Evolutionary conservation across 1,284 basidiomycete genomes (phyloP), one percentile per base, ranked within the genome.

Genomic region (Meira miltonrushii): DNA sequence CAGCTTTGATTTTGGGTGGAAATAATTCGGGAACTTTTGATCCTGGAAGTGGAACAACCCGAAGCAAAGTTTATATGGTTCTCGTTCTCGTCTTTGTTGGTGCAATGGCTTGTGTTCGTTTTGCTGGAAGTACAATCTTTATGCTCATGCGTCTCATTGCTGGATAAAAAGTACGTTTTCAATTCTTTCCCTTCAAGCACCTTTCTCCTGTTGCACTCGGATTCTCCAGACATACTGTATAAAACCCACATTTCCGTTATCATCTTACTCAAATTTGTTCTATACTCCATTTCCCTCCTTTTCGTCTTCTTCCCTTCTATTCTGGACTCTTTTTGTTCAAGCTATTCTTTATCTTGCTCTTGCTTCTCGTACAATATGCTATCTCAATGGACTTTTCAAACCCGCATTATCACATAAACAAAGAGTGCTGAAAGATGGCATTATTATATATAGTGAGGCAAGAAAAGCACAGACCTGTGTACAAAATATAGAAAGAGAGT

Each of bases 41-140:
- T 15, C 47, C 59, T 0, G 46, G 25, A 0, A 47, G 46, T 4
- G 72, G 70, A 9, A 64, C 69, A 6, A 74, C 69, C 5, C 47
- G 73, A 15, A 68, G 62, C 10, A 72, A 74, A 49, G 66, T 72
- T 8, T 74, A 73, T 62, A 69, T 74, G 67, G 61, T 77, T n/a
- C 39, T 77, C 39, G 64, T 77, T 9, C 59, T 77, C 13, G 62
- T 77, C 38, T 75, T 75, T 50, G 72, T 77, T 2, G 74, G 69
- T 1, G 70, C 62, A 1, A 74, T 71, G 68, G 62, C 67, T 17
- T 72, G 70, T 44, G 67, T 77, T 17, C 49, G 74, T 0, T 74
- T 77, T 53, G 67, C 73, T 39, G 72, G 72, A 2, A 66, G 62
- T 10, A 69, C 71, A 8, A 48, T 69, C 2, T 77, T 74, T 51